Evolutionary conservation across 129 eudicot genomes (phyloP), one percentile per base, ranked within the genome.

Genomic region (sunflower (Helianthus annuus)): DNA sequence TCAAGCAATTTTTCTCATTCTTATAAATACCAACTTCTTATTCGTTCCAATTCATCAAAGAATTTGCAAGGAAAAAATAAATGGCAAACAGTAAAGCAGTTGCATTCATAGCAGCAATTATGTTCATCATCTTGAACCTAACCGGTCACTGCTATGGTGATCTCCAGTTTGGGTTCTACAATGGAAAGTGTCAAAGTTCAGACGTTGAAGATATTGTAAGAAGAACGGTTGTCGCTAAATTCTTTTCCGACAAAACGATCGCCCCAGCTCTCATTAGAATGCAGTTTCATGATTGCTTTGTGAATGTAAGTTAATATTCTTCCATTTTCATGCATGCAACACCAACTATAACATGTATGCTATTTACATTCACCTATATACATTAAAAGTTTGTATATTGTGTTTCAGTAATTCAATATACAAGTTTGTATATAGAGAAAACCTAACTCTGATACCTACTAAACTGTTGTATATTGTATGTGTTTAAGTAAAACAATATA

Each of bases 221-320:
- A 7, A 64, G 24, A 8, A 69, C 83, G 0, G 78, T 82, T 13
- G 5, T 15, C 4, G 64, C 60, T 11, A 71, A 79, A 32, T 77
- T 73, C 73, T 13, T 12, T 5, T 48, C 1, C 4, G 91, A 91
- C 76, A 55, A 13, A 42, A 65, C 91, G 10, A 78, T 87, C 24
- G 48, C 83, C 2, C 87, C 95, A 5, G 89, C 87, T 81, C 86
- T 91, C 22, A 78, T 91, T 10, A 89, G 97, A 17, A 59, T 91
- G 91, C 87, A 85, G 49, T 91, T 91, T 52, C 95, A 91, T 69
- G 91, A 91, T 44, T 87, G 95, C 79, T 91, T 87, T 64, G 91
- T 87, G 40, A 83, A 58, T 42, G 95, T 85, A 82, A 65, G 85
- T 44, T 56, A n/a, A 66, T 32, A 32, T 39, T 12, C 4, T 46